These are phyloP conservation scores for Dryas integrifolia DNA, from an alignment of 331 rosid genomes.

Conservation along the genomic window DNA sequence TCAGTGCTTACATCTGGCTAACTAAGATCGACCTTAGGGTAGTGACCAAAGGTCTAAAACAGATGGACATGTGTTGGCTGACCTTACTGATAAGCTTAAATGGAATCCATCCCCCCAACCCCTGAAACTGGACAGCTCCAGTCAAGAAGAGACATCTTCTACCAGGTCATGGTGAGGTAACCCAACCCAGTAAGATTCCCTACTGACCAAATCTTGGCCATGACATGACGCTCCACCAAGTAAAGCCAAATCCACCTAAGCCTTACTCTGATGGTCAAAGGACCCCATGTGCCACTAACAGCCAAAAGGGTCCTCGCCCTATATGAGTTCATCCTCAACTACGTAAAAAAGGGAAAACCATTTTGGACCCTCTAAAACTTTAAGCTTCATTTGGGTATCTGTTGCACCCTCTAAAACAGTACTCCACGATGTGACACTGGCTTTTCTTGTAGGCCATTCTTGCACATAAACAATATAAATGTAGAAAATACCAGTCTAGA, in stretches of 20 bases:
- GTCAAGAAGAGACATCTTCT: neutral
- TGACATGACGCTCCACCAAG: neutral
- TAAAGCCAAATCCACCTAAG: neutral
- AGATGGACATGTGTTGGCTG: neutral
- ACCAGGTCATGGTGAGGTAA: neutral
- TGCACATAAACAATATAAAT: neutral
- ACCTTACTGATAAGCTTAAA: neutral
- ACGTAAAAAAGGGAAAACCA: neutral
- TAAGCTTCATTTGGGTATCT: neutral
- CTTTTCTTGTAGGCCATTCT: neutral
- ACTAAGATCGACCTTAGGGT: neutral
- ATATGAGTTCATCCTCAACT: neutral
- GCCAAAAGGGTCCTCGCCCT: neutral
- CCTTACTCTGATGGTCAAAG: conserved; percentile 1
- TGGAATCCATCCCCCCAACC: neutral
- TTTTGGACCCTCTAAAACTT: conserved; percentile 5
- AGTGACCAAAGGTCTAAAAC: neutral
- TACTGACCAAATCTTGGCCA: neutral
- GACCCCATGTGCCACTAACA: neutral
- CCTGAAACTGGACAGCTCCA: neutral
- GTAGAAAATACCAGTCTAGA: neutral
- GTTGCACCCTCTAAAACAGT: neutral
- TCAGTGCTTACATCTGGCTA: neutral
- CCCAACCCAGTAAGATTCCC: neutral
- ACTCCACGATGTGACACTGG: neutral